A percentile compares a stretch with the other conserved stretches of the same genome.
Evolutionary conservation across 1,284 basidiomycete genomes (phyloP).

Genomic region (Malassezia brasiliensis): DNA sequence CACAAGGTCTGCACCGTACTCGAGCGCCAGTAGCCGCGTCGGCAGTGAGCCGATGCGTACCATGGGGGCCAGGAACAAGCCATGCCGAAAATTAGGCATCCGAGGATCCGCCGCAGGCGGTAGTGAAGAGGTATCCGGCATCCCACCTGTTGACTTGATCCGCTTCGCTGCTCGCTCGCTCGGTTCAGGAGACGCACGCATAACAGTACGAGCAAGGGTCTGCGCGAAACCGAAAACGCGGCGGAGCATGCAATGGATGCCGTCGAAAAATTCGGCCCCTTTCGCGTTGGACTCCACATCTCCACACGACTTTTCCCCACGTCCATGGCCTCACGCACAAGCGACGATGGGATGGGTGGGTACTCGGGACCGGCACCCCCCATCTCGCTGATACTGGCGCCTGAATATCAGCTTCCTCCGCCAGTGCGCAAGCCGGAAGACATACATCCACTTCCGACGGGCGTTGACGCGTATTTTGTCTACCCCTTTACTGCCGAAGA

Average conservation of each 20-base stretch:
- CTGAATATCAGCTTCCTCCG: slow-evolving; percentile 9
- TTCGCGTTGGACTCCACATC: neutral
- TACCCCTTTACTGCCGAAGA: slow-evolving; percentile 13
- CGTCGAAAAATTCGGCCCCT: neutral
- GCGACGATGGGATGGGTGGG: too few relatives aligned
- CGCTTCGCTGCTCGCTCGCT: neutral
- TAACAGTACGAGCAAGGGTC: neutral
- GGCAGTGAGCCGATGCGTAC: slow-evolving; percentile 53
- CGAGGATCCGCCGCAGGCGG: neutral
- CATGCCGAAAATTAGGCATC: slow-evolving; percentile 19
- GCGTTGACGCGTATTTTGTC: slow-evolving; percentile 13
- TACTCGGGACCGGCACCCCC: neutral
- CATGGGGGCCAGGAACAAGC: slow-evolving; percentile 46
- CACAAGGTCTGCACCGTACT: slow-evolving; percentile 85
- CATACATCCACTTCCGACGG: slow-evolving; percentile 11
- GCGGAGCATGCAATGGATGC: neutral
- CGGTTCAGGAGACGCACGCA: too few relatives aligned
- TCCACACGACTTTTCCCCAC: neutral
- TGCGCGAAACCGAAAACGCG: neutral
- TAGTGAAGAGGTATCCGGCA: neutral
- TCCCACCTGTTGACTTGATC: neutral
- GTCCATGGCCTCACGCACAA: too few relatives aligned
- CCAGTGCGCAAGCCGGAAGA: neutral
- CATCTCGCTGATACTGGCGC: slow-evolving; percentile 2
- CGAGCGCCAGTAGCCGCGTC: slow-evolving; percentile 72